phyloP scores from a whole-genome alignment of 768 basidiomycete species.

The Tubosaeta sp. region DNA sequence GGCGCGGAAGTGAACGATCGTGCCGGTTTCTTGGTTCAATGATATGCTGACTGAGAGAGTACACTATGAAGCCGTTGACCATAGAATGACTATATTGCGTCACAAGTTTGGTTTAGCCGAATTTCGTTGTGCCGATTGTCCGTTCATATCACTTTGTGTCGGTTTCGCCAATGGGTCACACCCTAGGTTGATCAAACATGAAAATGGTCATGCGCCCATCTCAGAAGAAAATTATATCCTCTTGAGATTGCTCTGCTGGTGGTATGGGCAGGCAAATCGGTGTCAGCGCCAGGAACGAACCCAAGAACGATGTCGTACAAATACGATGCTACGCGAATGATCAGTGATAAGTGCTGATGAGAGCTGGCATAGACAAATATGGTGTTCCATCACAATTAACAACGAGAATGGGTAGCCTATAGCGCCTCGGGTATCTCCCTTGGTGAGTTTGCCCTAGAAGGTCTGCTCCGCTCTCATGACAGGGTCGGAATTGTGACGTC shows the following conservation, averaged over 20 bases:
- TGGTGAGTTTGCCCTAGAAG: constrained; percentile 10
- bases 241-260: not conserved
- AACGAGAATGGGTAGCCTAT: constrained; percentile 25
- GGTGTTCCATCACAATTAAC: constrained; percentile 29
- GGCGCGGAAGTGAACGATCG: constrained; percentile 28
- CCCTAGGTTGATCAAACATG: constrained; percentile 3
- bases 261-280: constrained; percentile 1
- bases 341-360: constrained; percentile 12
- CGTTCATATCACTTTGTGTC: constrained; percentile 1
- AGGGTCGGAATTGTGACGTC: constrained; percentile 7
- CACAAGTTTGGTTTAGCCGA: constrained; percentile 18
- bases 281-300: constrained; percentile 19
- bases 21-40: constrained; percentile 17
- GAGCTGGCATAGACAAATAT: constrained; percentile 26
- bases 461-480: constrained; percentile 7
- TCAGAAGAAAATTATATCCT: not conserved
- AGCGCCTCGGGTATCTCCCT: constrained; percentile 7
- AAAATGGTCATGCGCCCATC: not conserved
- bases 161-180: constrained; percentile 1
- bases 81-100: constrained; percentile 24
- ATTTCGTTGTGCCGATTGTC: constrained; percentile 2
- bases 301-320: constrained; percentile 25
- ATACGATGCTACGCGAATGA: constrained; percentile 16
- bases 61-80: constrained; percentile 10
- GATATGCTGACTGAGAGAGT: constrained; percentile 11